Base-by-base conservation (phyloP, 1,139 yeast species). In the Schizosaccharomyces versatilis region DNA sequence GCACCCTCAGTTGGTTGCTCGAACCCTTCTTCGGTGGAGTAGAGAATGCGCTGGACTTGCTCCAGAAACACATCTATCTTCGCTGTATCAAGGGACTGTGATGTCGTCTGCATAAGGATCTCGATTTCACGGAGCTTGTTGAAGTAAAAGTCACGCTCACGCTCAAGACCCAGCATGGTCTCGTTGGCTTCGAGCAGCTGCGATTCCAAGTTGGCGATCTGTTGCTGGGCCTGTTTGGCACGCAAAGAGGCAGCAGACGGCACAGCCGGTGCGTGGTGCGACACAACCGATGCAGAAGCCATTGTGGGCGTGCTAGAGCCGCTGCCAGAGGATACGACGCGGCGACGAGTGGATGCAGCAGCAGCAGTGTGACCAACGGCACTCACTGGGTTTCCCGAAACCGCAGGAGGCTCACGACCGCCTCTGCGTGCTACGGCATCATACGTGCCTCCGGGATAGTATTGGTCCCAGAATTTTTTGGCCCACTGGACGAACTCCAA, bases 401-500 rank as follows among this genome's bases (percentile, higher is more conserved):
- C 44, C 2, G 55, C 51, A 51, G 38, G 55, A 41, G 9, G 56
- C 19, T 36, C 14, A 12, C 49, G 52, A 40, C 57, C 32, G 59
- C 69, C 68, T 58, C 84, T 70, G 60, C 84, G 69, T 0, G 75
- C 65, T 14, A 67, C 67, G 1, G 95, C 79, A 66, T 88, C 93
- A 64, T 86, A 85, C 3, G 68, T 73, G 36, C 74, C 73, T 58
- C 84, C 81, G 55, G 81, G 82, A 64, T 76, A 80, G 63, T 79
- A 75, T 56, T 82, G 88, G 61, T 74, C 72, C 96, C 96, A 90
- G 63, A 73, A 80, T 63, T 76, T 75, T 65, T 84, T 81, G 64
- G 85, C 73, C 96, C 96, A 93, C 68, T 90, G 98, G 60, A 90
- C 70, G 62, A 90, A 81, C 68, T 88, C 97, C 62, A 90, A 73